phyloP scores from a whole-genome alignment of 805 yeast genomes.

The Spathaspora passalidarum region DNA sequence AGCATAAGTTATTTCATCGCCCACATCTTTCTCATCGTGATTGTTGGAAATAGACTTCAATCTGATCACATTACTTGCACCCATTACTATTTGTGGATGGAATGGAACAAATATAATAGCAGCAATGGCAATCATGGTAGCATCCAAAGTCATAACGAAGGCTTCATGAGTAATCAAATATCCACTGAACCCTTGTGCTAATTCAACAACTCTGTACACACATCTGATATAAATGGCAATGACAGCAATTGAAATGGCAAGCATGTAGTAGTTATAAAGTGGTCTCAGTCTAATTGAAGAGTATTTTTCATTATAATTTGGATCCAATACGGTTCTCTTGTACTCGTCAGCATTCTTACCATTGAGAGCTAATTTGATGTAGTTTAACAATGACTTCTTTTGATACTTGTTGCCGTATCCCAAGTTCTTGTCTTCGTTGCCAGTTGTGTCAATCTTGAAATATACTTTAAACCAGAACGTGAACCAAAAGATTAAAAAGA shows the following conservation, averaged over 20 bases:
- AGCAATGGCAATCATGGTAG: constrained; percentile 30
- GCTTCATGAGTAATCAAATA: constrained; percentile 34
- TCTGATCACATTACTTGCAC: constrained; percentile 30
- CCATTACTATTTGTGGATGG: constrained; percentile 34
- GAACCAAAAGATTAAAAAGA: constrained; percentile 32
- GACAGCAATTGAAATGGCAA: constrained; percentile 30
- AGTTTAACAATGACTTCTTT: constrained; percentile 17
- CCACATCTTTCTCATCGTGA: constrained; percentile 4
- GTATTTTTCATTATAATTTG: constrained; percentile 24
- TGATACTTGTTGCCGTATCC: not conserved
- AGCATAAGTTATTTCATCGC: not conserved
- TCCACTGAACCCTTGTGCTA: constrained; percentile 35
- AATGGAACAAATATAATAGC: constrained; percentile 30
- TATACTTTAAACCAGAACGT: constrained; percentile 25
- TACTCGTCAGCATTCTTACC: constrained; percentile 17
- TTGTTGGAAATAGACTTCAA: constrained; percentile 11
- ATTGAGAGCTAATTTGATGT: constrained; percentile 23
- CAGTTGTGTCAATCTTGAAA: constrained; percentile 15
- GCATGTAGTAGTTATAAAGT: constrained; percentile 25
- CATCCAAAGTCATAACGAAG: constrained; percentile 34
- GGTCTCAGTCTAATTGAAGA: constrained; percentile 17
- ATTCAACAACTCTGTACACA: constrained; percentile 37
- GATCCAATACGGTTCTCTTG: constrained; percentile 21
- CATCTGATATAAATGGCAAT: constrained; percentile 29
- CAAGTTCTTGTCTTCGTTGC: constrained; percentile 4